Conservation (phyloP, 2,329 filamentous ascomycete genomes). For the Colletotrichum sp. region DNA sequence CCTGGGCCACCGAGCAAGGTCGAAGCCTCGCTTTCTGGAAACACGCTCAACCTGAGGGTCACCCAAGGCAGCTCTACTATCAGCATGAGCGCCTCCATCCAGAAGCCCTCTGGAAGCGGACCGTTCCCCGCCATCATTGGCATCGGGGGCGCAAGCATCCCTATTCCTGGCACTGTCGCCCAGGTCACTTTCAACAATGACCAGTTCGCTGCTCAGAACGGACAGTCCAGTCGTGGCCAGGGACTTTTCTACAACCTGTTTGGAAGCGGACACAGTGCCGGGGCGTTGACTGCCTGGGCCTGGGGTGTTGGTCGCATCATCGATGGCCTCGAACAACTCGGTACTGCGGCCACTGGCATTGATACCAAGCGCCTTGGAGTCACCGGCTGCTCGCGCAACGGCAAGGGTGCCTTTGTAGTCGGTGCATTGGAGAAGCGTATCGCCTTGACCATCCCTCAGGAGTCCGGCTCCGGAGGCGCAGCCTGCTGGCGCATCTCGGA, state of each 20-base stretch:
- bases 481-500: slow-evolving; percentile 66
- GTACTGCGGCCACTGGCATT: slow-evolving; percentile 49
- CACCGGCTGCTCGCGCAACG: slow-evolving; percentile 68
- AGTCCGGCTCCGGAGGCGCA: slow-evolving; percentile 65
- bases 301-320: slow-evolving; percentile 67
- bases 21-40: slow-evolving; percentile 48
- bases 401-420: slow-evolving; percentile 67
- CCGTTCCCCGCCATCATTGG: slow-evolving; percentile 64
- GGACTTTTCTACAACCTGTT: slow-evolving; percentile 66
- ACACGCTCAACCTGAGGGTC: slow-evolving; percentile 47
- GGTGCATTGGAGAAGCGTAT: slow-evolving; percentile 64
- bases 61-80: slow-evolving; percentile 49
- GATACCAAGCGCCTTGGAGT: slow-evolving; percentile 56
- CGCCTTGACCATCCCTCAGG: slow-evolving; percentile 65
- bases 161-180: slow-evolving; percentile 58
- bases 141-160: slow-evolving; percentile 59
- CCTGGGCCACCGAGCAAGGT: slow-evolving; percentile 50
- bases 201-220: slow-evolving; percentile 57
- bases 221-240: slow-evolving; percentile 52
- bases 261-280: slow-evolving; percentile 57
- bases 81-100: slow-evolving; percentile 48
- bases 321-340: slow-evolving; percentile 60
- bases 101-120: slow-evolving; percentile 41
- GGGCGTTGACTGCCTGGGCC: slow-evolving; percentile 66
- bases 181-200: slow-evolving; percentile 66